A percentile compares a stretch with the other conserved stretches of the same genome.
These are phyloP conservation scores for Penicillium malachiteum DNA, from an alignment of 495 filamentous ascomycete species.

Conservation along the genomic window DNA sequence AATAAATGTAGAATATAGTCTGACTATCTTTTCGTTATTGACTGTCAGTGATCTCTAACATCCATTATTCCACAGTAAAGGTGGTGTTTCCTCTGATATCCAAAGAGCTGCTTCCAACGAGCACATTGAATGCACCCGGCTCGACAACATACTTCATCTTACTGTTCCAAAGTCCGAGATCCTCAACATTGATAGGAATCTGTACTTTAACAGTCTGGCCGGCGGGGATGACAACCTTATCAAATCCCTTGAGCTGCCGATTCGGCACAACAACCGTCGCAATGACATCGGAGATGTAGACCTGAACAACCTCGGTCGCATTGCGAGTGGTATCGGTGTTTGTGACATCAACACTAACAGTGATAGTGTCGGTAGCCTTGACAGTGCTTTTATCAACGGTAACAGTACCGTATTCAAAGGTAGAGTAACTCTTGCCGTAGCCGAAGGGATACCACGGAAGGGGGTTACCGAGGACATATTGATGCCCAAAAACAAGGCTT, in stretches of 20 bases:
- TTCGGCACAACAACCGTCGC: constrained; percentile 58
- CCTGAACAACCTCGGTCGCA: constrained; percentile 59
- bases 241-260: constrained; percentile 58
- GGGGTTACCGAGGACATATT: constrained; percentile 63
- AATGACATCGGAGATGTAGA: constrained; percentile 64
- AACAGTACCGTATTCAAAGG: constrained; percentile 47
- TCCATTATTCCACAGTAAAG: constrained; percentile 43
- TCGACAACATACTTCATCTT: constrained; percentile 68
- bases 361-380: constrained; percentile 18
- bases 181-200: constrained; percentile 62
- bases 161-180: constrained; percentile 62
- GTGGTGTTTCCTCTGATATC: constrained; percentile 50
- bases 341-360: constrained; percentile 42
- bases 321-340: constrained; percentile 55
- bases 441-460: constrained; percentile 66
- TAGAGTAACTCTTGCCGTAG: constrained; percentile 65
- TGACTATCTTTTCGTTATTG: no score
- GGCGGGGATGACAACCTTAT: constrained; percentile 48
- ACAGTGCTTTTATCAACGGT: constrained; percentile 20
- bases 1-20: no score
- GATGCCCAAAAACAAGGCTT: constrained; percentile 61
- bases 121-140: constrained; percentile 35
- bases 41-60: no score
- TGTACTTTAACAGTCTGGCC: constrained; percentile 51
- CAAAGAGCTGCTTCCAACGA: constrained; percentile 56